Conservation (phyloP, 805 yeast genomes). For the Candida pseudoglaebosa region DNA sequence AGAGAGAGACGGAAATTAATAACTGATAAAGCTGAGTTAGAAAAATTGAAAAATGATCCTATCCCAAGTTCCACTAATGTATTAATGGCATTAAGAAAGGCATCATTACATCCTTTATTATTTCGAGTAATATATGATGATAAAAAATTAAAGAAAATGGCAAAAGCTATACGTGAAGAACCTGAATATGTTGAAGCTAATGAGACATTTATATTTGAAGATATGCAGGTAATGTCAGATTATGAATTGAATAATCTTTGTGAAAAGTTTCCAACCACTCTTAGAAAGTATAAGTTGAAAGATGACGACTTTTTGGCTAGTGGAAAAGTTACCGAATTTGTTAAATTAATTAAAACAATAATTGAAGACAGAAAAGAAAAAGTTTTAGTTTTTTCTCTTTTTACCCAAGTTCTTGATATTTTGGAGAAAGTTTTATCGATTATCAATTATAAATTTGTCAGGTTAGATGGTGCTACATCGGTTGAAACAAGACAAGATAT, state of each 20-base stretch:
- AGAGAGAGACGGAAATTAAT: conserved; percentile 40
- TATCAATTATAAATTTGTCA: conserved; percentile 62
- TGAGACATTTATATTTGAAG: conserved; percentile 74
- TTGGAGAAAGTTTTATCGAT: conserved; percentile 70
- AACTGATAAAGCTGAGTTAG: conserved; percentile 28
- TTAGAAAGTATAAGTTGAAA: conserved; percentile 50
- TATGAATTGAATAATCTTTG: conserved; percentile 79
- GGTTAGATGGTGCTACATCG: conserved; percentile 91
- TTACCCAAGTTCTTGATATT: conserved; percentile 89
- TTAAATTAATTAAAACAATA: conserved; percentile 53
- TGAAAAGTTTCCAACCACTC: conserved; percentile 62
- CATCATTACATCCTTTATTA: conserved; percentile 86
- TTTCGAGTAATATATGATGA: conserved; percentile 67
- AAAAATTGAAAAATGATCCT: conserved; percentile 20
- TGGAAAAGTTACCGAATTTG: conserved; percentile 67
- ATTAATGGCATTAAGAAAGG: conserved; percentile 86
- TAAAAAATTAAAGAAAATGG: conserved; percentile 57
- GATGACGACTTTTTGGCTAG: conserved; percentile 58
- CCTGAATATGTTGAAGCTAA: conserved; percentile 80
- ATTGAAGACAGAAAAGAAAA: conserved; percentile 58
- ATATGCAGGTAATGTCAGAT: conserved; percentile 93
- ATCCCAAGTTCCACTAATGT: conserved; percentile 58
- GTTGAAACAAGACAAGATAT: conserved; percentile 91
- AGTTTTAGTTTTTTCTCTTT: conserved; percentile 80
- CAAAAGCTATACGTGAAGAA: conserved; percentile 74